Base-by-base conservation (phyloP, 805 yeast species). In the Schwanniomyces vanrijiae region DNA sequence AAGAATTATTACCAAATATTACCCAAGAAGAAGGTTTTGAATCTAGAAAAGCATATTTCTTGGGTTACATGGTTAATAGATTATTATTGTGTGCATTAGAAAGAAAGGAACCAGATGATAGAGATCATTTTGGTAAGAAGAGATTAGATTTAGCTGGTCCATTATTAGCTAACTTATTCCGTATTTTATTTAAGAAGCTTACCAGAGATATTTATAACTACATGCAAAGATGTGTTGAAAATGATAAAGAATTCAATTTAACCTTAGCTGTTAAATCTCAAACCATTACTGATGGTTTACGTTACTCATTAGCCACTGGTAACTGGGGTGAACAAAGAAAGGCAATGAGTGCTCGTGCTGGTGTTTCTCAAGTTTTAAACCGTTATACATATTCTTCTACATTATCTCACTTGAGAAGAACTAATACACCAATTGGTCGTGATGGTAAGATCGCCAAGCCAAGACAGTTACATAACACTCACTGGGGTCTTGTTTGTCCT, bases 241-340 rank as follows among this genome's bases (percentile, higher is more conserved):
- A 94, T 59, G 96, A 95, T 68, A 90, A 90, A 69, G 99, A 92
- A 67, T 94, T 94, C 78, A 92, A 92, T 66, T 81, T 94, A 74
- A 90, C 96, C 44, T 81, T 94, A 62, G 99, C 99, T 34, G 97
- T 94, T 56, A 92, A 94, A 74, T 90, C 97, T 14, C 91, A 91
- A 57, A 94, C 98, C 2, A 90, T 94, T 59, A 94, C 99, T 33
- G 92, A 96, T 51, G 99, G 99, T 66, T 81, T 94, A 70, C 88
- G 95, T 66, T 94, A 94, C 71, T 94, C 99, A 34, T 78, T 94
- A 62, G 99, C 99, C 45, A 94, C 99, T 13, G 99, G 99, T 78
- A 94, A 94, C 75, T 94, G 99, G 99, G 99, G 99, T 76, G 99
- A 94, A 71, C 99, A 94, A 69, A 92, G 91, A 84, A 94, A 94